Percentiles rank a stretch among this genome's conserved stretches.
These are phyloP conservation scores for Collybiopsis confluens DNA, from an alignment of 768 basidiomycete species.

Conservation along the genomic window DNA sequence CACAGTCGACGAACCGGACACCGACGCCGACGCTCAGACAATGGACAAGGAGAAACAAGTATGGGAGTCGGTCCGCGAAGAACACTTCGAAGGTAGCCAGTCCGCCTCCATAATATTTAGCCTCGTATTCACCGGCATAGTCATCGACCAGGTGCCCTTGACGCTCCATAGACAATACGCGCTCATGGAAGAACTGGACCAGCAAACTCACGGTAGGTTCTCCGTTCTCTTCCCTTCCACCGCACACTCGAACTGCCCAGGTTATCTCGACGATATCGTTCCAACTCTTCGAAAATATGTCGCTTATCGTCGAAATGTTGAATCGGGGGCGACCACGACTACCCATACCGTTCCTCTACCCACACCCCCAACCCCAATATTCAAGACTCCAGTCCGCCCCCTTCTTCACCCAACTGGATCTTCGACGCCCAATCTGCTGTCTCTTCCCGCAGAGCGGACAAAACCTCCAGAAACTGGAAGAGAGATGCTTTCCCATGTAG, in stretches of 20 bases:
- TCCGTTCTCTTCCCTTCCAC: not conserved
- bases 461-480: conserved; percentile 36
- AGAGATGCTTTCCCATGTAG: conserved; percentile 53
- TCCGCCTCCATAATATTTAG: not conserved
- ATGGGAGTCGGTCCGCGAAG: conserved; percentile 75
- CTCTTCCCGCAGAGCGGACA: conserved; percentile 19
- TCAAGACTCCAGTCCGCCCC: not conserved
- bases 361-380: not conserved
- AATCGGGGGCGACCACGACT: conserved; percentile 5
- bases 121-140: conserved; percentile 29
- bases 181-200: conserved; percentile 70
- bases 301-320: conserved; percentile 7
- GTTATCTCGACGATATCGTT: conserved; percentile 35
- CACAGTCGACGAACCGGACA: conserved; percentile 5
- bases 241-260: conserved; percentile 19
- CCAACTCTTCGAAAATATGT: conserved; percentile 48
- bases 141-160: conserved; percentile 74
- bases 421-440: conserved; percentile 9
- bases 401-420: not conserved
- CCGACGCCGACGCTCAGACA: conserved; percentile 21
- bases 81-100: conserved; percentile 68
- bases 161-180: conserved; percentile 68
- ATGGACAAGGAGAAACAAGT: conserved; percentile 56
- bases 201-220: conserved; percentile 51
- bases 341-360: not conserved